Evolutionary conservation across 164 flowering plant species (phyloP), one percentile per base, ranked within the genome.

Genomic region (Aristolochia californica): DNA sequence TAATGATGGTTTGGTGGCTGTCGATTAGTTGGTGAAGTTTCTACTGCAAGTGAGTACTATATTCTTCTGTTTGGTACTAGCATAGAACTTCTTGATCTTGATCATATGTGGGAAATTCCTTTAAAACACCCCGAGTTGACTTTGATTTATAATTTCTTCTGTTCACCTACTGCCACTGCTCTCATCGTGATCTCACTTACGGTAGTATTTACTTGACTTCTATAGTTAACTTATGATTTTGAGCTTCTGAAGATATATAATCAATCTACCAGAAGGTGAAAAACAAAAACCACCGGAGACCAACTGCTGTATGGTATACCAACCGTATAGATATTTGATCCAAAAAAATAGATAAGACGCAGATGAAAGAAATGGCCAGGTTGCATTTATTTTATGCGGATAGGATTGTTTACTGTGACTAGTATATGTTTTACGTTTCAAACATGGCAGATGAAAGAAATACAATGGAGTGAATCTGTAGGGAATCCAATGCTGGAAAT

Each of bases 1-100:
- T 51, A 58, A 75, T 52, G 76, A 79, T 58, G 72, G 75, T 26
- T 66, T 85, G 69, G 51, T 69, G 22, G 54, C 54, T 62, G 62
- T 48, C 58, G 57, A 70, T 43, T 67, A 57, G 26, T 64, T 59
- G 40, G 40, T 34, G 54, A 50, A 63, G 53, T 55, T 28, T 25
- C 22, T 45, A 30, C 13, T 45, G 18, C 18, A 5, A 9, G 25
- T n/a, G 24, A 15, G 20, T 56, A 16, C 49, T 5, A 13, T 16
- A 47, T 17, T 5, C 49, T 47, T 47, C 9, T 16, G 21, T 47
- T 16, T 2, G 21, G 5, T 16, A n/a, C 49, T 16, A 2, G 20
- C 49, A 20, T 16, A 47, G 49, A 17, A n/a, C n/a, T 47, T 20
- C 1, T 5, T 47, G 21, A 15, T 47, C 21, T 13, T 47, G 49